Conservation (phyloP, 805 yeast species). For the Hanseniaspora meyeri region DNA sequence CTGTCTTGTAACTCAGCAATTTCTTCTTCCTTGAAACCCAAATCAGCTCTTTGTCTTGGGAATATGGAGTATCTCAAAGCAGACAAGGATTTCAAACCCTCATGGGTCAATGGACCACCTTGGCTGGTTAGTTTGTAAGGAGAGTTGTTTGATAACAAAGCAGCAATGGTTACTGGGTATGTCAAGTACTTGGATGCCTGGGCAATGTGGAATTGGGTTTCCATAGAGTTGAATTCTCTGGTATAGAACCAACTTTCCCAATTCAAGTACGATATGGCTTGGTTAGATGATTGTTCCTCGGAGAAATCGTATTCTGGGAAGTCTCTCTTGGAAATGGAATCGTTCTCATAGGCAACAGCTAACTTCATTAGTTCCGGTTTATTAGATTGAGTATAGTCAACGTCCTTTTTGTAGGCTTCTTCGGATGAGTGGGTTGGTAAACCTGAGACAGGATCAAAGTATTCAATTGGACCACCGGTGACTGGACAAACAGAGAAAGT, state of each 20-base stretch:
- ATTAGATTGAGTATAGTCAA: conserved; percentile 52
- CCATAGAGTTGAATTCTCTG: conserved; percentile 88
- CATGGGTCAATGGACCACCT: conserved; percentile 69
- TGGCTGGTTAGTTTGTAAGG: conserved; percentile 73
- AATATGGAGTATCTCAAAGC: conserved; percentile 84
- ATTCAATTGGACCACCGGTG: conserved; percentile 65
- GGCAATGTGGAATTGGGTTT: conserved; percentile 89
- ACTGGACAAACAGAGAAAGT: conserved; percentile 86
- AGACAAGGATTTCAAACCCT: conserved; percentile 86
- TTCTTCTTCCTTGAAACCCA: conserved; percentile 40
- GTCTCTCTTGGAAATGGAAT: conserved; percentile 80
- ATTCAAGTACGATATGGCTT: conserved; percentile 57
- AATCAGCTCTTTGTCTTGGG: conserved; percentile 34
- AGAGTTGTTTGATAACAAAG: conserved; percentile 68
- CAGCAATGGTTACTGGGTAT: conserved; percentile 81
- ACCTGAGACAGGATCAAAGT: conserved; percentile 85
- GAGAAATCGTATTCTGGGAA: conserved; percentile 97
- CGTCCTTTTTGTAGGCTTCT: conserved; percentile 80
- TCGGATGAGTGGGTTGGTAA: conserved; percentile 89
- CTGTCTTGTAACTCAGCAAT: conserved; percentile 26
- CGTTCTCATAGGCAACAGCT: conserved; percentile 90
- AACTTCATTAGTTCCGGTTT: conserved; percentile 65
- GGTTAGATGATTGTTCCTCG: conserved; percentile 59
- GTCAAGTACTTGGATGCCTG: conserved; percentile 89
- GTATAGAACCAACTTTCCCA: conserved; percentile 95